These are phyloP conservation scores for Lentinus brumalis DNA, from an alignment of 768 basidiomycete genomes.

Conservation along the genomic window DNA sequence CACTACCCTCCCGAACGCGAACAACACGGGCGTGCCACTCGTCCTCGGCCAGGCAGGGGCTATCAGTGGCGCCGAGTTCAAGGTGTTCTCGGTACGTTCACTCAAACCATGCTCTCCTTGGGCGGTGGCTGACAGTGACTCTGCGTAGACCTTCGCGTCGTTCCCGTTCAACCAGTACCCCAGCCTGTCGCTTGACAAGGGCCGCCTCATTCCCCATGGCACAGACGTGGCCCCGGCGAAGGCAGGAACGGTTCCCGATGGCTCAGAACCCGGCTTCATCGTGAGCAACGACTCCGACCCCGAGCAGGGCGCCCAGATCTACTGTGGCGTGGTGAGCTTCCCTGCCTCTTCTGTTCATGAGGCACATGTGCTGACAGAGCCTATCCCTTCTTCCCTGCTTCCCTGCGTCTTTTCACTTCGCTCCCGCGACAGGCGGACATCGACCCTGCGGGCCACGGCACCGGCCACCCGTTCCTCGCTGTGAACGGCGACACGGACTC, in stretches of 20 bases:
- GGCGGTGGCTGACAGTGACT: neutral
- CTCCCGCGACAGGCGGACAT: constrained; percentile 13
- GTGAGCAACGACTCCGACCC: constrained; percentile 34
- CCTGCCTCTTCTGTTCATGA: neutral
- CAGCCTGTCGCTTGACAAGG: constrained; percentile 38
- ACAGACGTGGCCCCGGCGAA: constrained; percentile 33
- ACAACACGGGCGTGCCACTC: constrained; percentile 47
- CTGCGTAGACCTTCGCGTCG: constrained; percentile 46
- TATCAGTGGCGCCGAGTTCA: constrained; percentile 37
- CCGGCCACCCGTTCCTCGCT: constrained; percentile 25
- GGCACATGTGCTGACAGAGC: neutral
- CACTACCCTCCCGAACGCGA: constrained; percentile 42
- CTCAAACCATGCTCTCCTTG: too few species aligned
- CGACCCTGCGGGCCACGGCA: constrained; percentile 23
- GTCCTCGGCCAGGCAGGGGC: constrained; percentile 42
- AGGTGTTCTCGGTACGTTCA: constrained; percentile 46
- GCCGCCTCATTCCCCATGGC: constrained; percentile 40
- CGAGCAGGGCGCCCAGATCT: constrained; percentile 34
- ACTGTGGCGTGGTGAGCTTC: constrained; percentile 37
- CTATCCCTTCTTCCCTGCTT: neutral
- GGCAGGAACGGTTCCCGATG: constrained; percentile 37
- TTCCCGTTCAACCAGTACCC: constrained; percentile 55
- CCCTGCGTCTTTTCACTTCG: neutral
- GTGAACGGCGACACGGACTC: constrained; percentile 23
- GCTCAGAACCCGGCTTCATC: constrained; percentile 39